phyloP scores from a whole-genome alignment of 2,329 filamentous ascomycete genomes.

The Aspergillus sp. region DNA sequence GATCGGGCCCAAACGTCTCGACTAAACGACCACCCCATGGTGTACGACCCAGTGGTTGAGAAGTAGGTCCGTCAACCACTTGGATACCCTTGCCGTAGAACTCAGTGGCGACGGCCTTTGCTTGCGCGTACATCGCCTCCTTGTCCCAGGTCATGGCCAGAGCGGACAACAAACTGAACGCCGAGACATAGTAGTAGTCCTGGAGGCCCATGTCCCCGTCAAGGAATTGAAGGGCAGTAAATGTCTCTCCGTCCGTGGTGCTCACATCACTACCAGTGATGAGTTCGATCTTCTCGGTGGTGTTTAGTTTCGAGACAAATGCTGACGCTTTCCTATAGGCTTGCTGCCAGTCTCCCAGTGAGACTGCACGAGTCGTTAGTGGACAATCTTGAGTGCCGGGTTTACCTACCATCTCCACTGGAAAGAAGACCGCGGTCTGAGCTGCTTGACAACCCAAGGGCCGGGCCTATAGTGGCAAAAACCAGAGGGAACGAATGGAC shows the following conservation, averaged over 20 bases:
- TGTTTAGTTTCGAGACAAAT: conserved; percentile 17
- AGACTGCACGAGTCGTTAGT: not conserved
- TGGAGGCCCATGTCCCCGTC: conserved; percentile 20
- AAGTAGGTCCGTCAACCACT: conserved; percentile 17
- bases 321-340: conserved; percentile 17
- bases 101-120: conserved; percentile 14
- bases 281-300: conserved; percentile 23
- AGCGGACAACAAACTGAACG: conserved; percentile 16
- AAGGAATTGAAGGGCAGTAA: conserved; percentile 21
- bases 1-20: conserved; percentile 46
- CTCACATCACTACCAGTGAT: conserved; percentile 25
- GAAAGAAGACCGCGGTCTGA: too few relatives aligned
- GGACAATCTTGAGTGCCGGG: too few relatives aligned
- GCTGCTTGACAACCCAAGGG: too few relatives aligned
- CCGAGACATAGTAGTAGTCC: conserved; percentile 19
- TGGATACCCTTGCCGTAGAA: conserved; percentile 19
- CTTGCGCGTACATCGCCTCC: conserved; percentile 18
- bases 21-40: conserved; percentile 18
- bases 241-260: conserved; percentile 17
- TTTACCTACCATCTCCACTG: too few relatives aligned
- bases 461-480: too few relatives aligned
- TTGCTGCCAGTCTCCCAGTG: conserved; percentile 12
- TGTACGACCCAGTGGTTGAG: conserved; percentile 18
- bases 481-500: too few relatives aligned
- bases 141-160: conserved; percentile 21